Conservation (phyloP, 768 basidiomycete species). For the Tephrocybe rancida region DNA sequence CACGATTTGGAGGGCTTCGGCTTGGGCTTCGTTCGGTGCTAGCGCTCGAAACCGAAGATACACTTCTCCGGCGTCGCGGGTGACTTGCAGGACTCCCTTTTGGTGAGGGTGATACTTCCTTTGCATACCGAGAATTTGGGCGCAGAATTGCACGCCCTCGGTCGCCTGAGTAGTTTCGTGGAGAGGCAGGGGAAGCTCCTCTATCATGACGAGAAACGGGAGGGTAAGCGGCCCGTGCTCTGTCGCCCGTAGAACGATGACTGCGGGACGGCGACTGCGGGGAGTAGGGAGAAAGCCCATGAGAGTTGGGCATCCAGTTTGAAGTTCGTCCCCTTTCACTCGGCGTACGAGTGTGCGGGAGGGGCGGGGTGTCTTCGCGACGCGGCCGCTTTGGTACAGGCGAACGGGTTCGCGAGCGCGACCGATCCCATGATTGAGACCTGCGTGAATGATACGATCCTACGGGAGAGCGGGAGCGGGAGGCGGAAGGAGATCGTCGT, state of each 20-base stretch:
- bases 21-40: constrained; percentile 62
- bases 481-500: constrained; percentile 53
- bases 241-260: constrained; percentile 2
- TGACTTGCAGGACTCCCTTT: constrained; percentile 38
- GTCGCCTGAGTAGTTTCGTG: constrained; percentile 11
- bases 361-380: constrained; percentile 51
- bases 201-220: constrained; percentile 19
- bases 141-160: constrained; percentile 15
- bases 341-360: constrained; percentile 49
- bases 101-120: constrained; percentile 35
- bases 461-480: constrained; percentile 62
- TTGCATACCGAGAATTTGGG: constrained; percentile 23
- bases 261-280: constrained; percentile 4
- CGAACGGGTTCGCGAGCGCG: constrained; percentile 61
- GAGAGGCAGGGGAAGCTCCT: constrained; percentile 24
- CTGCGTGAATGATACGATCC: constrained; percentile 66
- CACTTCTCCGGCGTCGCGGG: constrained; percentile 44
- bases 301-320: constrained; percentile 24
- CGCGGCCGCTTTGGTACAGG: constrained; percentile 59
- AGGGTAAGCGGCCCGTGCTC: neutral
- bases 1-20: constrained; percentile 52
- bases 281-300: constrained; percentile 10
- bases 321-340: constrained; percentile 44
- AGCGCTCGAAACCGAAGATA: constrained; percentile 56
- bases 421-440: constrained; percentile 56